These are phyloP conservation scores for Lycium barbarum DNA, from an alignment of 257 asterid species.

Conservation along the genomic window DNA sequence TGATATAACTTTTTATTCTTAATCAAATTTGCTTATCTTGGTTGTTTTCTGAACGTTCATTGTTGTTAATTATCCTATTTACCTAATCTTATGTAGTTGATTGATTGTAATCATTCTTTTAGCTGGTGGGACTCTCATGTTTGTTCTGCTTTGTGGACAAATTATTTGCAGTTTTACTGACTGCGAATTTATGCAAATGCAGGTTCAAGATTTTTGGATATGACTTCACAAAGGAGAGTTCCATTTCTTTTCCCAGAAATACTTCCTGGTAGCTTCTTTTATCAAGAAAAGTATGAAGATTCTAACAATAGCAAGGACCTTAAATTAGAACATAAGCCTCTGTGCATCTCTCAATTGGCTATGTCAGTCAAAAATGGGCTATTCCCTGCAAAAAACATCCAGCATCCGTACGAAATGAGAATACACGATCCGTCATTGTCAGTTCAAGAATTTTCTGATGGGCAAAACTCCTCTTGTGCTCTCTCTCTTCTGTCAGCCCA, in stretches of 20 bases:
- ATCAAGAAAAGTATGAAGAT: slow-evolving; percentile 42
- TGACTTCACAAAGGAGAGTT: slow-evolving; percentile 41
- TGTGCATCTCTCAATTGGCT: slow-evolving; percentile 36
- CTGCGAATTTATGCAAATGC: slow-evolving; percentile 26
- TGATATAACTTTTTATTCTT: background rate
- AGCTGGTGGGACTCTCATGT: background rate
- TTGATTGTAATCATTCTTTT: background rate
- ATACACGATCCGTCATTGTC: slow-evolving; percentile 38
- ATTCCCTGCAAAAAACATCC: slow-evolving; percentile 29
- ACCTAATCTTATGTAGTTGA: background rate
- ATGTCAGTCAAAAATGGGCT: slow-evolving; percentile 29
- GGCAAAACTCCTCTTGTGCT: slow-evolving; percentile 54
- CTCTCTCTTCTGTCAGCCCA: slow-evolving; percentile 89
- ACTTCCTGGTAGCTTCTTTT: slow-evolving; percentile 46
- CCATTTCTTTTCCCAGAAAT: slow-evolving; percentile 49
- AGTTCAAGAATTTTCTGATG: slow-evolving; percentile 38
- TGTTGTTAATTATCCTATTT: background rate
- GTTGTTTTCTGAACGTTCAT: background rate
- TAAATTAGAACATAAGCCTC: slow-evolving; percentile 37
- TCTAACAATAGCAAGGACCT: slow-evolving; percentile 24
- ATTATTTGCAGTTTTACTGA: background rate
- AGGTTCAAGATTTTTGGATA: slow-evolving; percentile 51
- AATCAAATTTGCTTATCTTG: background rate
- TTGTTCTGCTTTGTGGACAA: slow-evolving; percentile 6
- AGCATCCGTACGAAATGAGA: slow-evolving; percentile 30